A percentile compares a stretch with the other conserved stretches of the same genome.
phyloP scores from a whole-genome alignment of 139 green algal species.

The Klebsormidium nitens region DNA sequence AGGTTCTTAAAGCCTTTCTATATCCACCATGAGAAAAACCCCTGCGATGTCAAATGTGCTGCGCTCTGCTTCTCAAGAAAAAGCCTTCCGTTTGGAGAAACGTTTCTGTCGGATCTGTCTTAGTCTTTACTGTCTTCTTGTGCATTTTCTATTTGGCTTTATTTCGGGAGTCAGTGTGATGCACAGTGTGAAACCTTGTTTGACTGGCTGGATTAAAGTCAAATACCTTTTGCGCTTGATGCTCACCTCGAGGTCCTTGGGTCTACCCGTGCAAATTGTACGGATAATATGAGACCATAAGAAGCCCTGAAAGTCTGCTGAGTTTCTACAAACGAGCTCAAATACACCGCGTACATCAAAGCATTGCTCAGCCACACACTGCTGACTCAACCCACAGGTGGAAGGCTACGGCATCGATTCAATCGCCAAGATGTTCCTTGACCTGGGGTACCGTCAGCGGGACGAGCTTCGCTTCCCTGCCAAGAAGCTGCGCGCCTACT shows the following conservation, averaged over 20 bases:
- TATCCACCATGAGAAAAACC: not conserved
- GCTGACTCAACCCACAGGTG: not conserved
- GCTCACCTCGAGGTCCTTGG: too few relatives aligned
- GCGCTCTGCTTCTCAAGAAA: not conserved
- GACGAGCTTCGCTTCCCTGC: slow-evolving; percentile 34
- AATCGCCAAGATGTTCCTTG: slow-evolving; percentile 21
- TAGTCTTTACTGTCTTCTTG: too few relatives aligned
- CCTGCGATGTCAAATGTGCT: not conserved
- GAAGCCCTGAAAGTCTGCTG: not conserved
- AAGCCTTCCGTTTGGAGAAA: too few relatives aligned
- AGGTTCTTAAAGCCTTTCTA: not conserved
- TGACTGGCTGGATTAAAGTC: too few relatives aligned
- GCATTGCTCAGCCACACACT: not conserved
- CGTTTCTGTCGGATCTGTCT: too few relatives aligned
- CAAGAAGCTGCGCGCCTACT: slow-evolving; percentile 41
- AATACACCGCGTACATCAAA: not conserved
- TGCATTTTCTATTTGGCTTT: too few relatives aligned
- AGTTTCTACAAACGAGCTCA: not conserved
- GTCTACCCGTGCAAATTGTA: too few relatives aligned
- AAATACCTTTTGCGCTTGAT: too few relatives aligned
- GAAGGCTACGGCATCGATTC: slow-evolving; percentile 35
- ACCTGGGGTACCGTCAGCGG: slow-evolving; percentile 23
- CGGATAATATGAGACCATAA: not conserved
- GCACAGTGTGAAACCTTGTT: too few relatives aligned
- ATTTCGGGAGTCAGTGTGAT: too few relatives aligned